A percentile compares a stretch with the other conserved stretches of the same genome.
phyloP scores from a whole-genome alignment of 257 asterid species.

The Fraxinus cuspidata region DNA sequence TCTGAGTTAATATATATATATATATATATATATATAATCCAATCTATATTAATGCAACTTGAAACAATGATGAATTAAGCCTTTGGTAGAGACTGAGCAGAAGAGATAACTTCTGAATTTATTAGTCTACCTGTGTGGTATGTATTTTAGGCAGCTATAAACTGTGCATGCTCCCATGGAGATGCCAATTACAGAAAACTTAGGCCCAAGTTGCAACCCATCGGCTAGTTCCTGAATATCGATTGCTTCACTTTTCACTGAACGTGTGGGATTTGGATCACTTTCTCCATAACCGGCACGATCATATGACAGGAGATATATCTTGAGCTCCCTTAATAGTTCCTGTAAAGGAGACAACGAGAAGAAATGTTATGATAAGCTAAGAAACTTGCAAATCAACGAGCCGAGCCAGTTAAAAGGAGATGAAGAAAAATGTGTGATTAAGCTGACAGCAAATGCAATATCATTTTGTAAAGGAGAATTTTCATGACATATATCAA shows the following conservation, averaged over 20 bases:
- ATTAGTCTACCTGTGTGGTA: slow-evolving; percentile 65
- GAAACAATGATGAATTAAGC: background rate
- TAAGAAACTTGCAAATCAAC: background rate
- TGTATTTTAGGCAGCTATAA: slow-evolving; percentile 71
- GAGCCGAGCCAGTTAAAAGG: background rate
- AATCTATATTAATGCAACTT: background rate
- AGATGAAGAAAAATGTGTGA: background rate
- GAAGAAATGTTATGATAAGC: background rate
- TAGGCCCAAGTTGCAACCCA: slow-evolving; percentile 60
- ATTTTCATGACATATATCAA: background rate
- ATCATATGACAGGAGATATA: slow-evolving; percentile 66
- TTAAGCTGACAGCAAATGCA: background rate
- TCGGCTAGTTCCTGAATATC: slow-evolving; percentile 87
- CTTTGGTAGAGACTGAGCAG: background rate
- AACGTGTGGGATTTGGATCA: slow-evolving; percentile 70
- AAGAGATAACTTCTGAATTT: background rate
- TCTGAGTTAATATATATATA: no score
- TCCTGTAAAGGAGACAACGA: slow-evolving; percentile 45
- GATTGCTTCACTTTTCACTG: slow-evolving; percentile 76
- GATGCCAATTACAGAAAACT: slow-evolving; percentile 59
- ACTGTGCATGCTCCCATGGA: slow-evolving; percentile 73
- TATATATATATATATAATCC: no score
- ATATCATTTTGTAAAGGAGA: background rate
- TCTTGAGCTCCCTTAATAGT: slow-evolving; percentile 47
- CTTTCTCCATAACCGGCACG: slow-evolving; percentile 96